A percentile compares a stretch with the other conserved stretches of the same genome.
Conservation (phyloP, 768 basidiomycete genomes). For the Pleurotus citrinopileatus region DNA sequence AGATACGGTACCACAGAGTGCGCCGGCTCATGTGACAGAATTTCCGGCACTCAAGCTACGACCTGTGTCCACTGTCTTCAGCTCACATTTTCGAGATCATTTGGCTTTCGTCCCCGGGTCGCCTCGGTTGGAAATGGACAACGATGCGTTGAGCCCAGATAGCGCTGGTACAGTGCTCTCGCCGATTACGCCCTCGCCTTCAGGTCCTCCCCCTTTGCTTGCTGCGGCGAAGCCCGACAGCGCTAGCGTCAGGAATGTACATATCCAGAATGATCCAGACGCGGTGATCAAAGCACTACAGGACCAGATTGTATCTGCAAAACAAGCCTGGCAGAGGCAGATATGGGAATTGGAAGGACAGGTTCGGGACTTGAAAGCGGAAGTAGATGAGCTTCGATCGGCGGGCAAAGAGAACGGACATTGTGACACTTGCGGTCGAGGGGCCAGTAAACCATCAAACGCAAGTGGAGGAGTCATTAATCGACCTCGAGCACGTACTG, state of each 20-base stretch:
- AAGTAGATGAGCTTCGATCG: constrained; percentile 55
- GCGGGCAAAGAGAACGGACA: constrained; percentile 32
- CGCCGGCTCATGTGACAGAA: constrained; percentile 58
- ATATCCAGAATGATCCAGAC: constrained; percentile 37
- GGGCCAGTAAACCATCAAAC: constrained; percentile 16
- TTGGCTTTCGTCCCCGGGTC: constrained; percentile 36
- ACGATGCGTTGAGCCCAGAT: constrained; percentile 49
- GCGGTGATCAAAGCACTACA: constrained; percentile 51
- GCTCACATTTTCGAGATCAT: constrained; percentile 59
- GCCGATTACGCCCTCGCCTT: constrained; percentile 40
- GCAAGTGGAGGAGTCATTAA: constrained; percentile 43
- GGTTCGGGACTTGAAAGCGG: constrained; percentile 66
- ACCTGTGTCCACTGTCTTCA: constrained; percentile 75
- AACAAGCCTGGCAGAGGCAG: constrained; percentile 68
- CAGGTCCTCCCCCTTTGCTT: constrained; percentile 20
- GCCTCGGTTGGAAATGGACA: constrained; percentile 37
- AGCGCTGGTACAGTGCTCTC: constrained; percentile 40
- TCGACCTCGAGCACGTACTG: constrained; percentile 67
- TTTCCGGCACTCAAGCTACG: constrained; percentile 70
- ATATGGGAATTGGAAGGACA: constrained; percentile 76
- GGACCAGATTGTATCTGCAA: constrained; percentile 55
- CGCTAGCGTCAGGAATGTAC: constrained; percentile 14
- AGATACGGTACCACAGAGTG: constrained; percentile 46
- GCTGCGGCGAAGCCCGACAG: constrained; percentile 19
- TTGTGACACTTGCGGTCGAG: constrained; percentile 65